Evolutionary conservation across 1,284 basidiomycete species (phyloP), one percentile per base, ranked within the genome.

Genomic region (Moesziomyces antarcticus): DNA sequence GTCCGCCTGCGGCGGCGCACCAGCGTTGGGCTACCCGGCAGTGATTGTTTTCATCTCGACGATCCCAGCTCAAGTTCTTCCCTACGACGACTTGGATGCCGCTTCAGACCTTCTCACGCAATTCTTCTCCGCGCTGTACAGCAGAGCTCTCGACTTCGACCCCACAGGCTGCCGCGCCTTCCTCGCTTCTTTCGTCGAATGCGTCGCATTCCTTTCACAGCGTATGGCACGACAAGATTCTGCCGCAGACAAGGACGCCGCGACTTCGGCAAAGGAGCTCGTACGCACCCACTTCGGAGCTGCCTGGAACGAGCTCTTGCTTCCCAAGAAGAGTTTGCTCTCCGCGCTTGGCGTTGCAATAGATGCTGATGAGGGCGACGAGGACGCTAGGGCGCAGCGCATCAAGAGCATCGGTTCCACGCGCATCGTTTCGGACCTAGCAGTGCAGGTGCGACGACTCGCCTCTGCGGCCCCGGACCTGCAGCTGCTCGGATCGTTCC

Each of bases 31-130:
- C 3, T 95, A 94, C 79, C 92, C 92, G 0, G 87, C 90, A 0
- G 86, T 94, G 30, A 85, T 94, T 10, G 85, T 95, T 41, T 87
- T 94, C 24, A 80, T 96, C 5, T 91, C 92, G 0, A 93, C 92
- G 0, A 89, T 96, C 25, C 92, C 93, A 7, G 80, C 86, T 4
- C 86, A 80, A 48, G 55, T 86, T 14, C 75, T 87, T 24, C 80
- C 85, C 0, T 71, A 80, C 9, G 72, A 84, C 2, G 49, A 88
- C 0, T 77, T 60, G 81, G 76, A 77, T 1, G 75, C 84, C 25
- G 48, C 70, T 21, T 66, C 72, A 0, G 86, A 87, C n/a, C 84
- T 95, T 35, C 90, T 93, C 78, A 84, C 85, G 1, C 88, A 91
- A 0, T 90, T 95, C 76, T 93, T 92, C 91, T 88, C 89, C 10